These are phyloP conservation scores for Apophysomyces elegans DNA, from an alignment of 371 early-diverging fungal species.

Conservation along the genomic window DNA sequence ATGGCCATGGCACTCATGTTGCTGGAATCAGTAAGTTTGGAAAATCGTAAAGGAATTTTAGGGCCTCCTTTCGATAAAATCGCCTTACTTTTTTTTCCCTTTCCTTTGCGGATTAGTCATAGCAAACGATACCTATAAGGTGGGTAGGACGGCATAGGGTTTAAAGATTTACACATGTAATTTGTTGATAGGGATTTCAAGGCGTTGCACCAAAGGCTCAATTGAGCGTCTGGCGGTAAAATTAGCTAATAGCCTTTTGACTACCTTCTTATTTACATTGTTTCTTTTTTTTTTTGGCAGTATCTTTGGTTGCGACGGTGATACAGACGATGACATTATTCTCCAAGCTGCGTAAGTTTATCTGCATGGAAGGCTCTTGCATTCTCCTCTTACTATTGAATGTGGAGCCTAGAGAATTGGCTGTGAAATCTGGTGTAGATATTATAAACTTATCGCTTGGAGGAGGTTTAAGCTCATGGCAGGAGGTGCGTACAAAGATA, in stretches of 20 bases:
- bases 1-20: slow-evolving; percentile 61
- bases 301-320: slow-evolving; percentile 18
- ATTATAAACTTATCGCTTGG: slow-evolving; percentile 22
- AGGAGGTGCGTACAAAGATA: slow-evolving; percentile 29
- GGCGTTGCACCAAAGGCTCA: slow-evolving; percentile 22
- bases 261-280: neutral
- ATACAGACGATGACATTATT: slow-evolving; percentile 21
- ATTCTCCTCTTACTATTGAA: neutral
- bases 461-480: slow-evolving; percentile 48
- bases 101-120: slow-evolving; percentile 25
- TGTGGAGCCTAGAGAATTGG: slow-evolving; percentile 29
- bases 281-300: neutral
- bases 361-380: neutral
- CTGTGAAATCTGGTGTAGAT: slow-evolving; percentile 51
- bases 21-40: slow-evolving; percentile 47
- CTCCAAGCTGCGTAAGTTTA: slow-evolving; percentile 18
- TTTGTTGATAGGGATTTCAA: slow-evolving; percentile 16
- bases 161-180: neutral
- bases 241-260: neutral
- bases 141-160: neutral
- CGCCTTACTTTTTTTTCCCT: too few species aligned
- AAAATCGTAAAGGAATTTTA: too few species aligned
- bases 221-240: slow-evolving; percentile 22
- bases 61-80: too few species aligned
- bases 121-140: slow-evolving; percentile 40